Conservation (phyloP, 179 eudicot species). For the Corrigiola litoralis region DNA sequence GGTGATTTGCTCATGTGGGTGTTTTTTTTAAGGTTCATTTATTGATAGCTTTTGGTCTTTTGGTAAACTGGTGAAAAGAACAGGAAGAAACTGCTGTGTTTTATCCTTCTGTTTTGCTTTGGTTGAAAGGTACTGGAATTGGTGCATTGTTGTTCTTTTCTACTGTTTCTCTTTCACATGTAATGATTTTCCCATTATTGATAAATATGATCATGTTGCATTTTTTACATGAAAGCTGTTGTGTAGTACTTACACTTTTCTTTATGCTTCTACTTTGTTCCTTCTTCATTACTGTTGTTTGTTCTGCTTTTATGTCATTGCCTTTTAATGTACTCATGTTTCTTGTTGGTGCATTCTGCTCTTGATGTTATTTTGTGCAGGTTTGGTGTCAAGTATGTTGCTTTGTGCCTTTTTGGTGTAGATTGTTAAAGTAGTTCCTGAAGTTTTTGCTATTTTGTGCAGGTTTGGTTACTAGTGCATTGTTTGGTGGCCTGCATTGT, state of each 20-base stretch:
- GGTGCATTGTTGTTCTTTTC: conserved; percentile 9
- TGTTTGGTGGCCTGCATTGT: not conserved
- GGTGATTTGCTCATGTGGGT: conserved; percentile 20
- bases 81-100: not conserved
- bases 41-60: not conserved
- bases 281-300: conserved; percentile 5
- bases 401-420: too few species aligned
- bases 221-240: conserved; percentile 16
- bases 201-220: conserved; percentile 32
- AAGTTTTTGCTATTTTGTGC: not conserved
- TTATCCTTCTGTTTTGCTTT: not conserved
- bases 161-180: conserved; percentile 8
- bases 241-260: conserved; percentile 5
- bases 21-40: conserved; percentile 3
- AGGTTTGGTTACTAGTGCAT: conserved; percentile 13
- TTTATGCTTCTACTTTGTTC: conserved; percentile 5
- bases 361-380: not conserved
- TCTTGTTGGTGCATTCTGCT: not conserved
- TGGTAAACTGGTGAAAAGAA: not conserved
- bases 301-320: not conserved
- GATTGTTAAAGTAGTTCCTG: not conserved
- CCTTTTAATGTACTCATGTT: not conserved
- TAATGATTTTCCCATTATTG: conserved; percentile 16
- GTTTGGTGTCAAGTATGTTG: too few species aligned
- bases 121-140: conserved; percentile 17